These are phyloP conservation scores for Endogone sp. DNA, from an alignment of 192 early-diverging fungal genomes.

Conservation along the genomic window DNA sequence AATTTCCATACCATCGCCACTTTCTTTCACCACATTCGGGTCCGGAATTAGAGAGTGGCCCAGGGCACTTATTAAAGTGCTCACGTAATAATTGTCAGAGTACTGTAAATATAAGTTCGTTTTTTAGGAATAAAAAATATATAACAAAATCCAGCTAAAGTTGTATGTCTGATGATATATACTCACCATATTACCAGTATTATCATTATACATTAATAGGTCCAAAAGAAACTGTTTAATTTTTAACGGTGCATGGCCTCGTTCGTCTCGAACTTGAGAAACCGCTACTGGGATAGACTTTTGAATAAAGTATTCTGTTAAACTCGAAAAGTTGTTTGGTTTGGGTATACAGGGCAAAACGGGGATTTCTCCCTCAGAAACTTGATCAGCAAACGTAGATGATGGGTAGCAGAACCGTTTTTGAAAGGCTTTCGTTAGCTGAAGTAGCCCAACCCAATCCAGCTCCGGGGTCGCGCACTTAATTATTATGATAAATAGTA, in stretches of 20 bases:
- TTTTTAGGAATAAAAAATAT: background rate
- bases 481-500: background rate
- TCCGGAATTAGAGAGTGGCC: constrained; percentile 60
- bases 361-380: constrained; percentile 36
- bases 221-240: constrained; percentile 68
- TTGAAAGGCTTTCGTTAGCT: constrained; percentile 70
- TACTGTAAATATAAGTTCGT: constrained; percentile 28
- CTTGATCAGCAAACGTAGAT: constrained; percentile 4
- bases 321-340: constrained; percentile 83
- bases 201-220: constrained; percentile 90
- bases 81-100: constrained; percentile 77
- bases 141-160: background rate
- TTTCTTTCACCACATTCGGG: constrained; percentile 14
- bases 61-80: constrained; percentile 67
- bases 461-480: constrained; percentile 52
- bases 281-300: constrained; percentile 77
- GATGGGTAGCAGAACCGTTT: constrained; percentile 65
- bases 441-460: constrained; percentile 65
- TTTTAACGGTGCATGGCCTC: constrained; percentile 56
- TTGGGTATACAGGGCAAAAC: constrained; percentile 59
- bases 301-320: constrained; percentile 90
- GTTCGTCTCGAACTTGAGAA: constrained; percentile 58
- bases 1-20: constrained; percentile 28
- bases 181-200: constrained; percentile 74
- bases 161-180: background rate